Percentiles rank a stretch among this genome's conserved stretches.
Conservation (phyloP, 163 green algal genomes). For the Chlorella variabilis region DNA sequence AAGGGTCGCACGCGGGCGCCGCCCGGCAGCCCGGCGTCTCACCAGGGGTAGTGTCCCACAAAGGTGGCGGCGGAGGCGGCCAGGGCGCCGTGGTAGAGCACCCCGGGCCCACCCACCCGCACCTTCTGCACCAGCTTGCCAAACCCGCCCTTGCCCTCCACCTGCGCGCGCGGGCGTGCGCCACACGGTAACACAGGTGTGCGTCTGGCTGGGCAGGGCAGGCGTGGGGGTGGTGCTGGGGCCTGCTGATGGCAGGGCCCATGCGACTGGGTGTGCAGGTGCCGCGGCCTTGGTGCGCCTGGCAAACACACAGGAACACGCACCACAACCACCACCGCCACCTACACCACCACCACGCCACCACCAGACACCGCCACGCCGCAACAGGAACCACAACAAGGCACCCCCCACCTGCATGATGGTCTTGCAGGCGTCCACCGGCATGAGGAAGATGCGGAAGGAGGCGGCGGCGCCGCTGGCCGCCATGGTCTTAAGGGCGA, state of each 20-base stretch:
- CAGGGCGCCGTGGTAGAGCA: slow-evolving; percentile 90
- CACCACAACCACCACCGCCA: too few relatives aligned
- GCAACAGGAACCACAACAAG: too few relatives aligned
- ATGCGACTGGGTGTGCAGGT: too few relatives aligned
- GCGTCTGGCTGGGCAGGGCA: too few relatives aligned
- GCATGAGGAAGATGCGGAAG: slow-evolving; percentile 94
- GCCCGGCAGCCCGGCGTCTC: too few relatives aligned
- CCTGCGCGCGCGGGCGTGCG: slow-evolving; percentile 65
- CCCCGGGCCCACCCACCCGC: slow-evolving; percentile 60
- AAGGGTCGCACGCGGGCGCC: too few relatives aligned
- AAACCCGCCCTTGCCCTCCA: slow-evolving; percentile 80
- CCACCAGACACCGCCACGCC: too few relatives aligned
- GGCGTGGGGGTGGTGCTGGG: too few relatives aligned
- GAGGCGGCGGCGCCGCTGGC: slow-evolving; percentile 73
- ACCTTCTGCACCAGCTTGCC: slow-evolving; percentile 76
- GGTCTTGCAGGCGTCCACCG: slow-evolving; percentile 93
- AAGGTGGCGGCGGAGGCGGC: slow-evolving; percentile 87
- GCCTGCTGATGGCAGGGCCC: too few relatives aligned
- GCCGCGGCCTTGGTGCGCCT: neutral
- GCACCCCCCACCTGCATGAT: slow-evolving; percentile 92
- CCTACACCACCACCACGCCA: too few relatives aligned
- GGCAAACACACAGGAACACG: too few relatives aligned
- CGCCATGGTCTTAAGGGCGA: slow-evolving; percentile 82
- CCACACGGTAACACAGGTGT: too few relatives aligned
- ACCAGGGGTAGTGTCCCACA: slow-evolving; percentile 91